Evolutionary conservation across 2,329 filamentous ascomycete species (phyloP).

Genomic region (Aspergillus japonicus): DNA sequence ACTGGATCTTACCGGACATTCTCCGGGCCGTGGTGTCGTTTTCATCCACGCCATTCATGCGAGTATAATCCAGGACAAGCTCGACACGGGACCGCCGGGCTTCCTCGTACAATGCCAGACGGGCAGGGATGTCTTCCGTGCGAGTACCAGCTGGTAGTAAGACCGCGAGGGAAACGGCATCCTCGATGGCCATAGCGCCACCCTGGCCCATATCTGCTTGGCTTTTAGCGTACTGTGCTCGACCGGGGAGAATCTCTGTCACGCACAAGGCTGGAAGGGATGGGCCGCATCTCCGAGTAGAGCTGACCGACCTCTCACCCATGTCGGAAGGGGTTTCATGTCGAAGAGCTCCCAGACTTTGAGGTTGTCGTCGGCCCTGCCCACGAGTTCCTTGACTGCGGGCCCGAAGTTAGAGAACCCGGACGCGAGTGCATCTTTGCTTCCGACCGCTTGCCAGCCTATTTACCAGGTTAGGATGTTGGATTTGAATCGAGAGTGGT

Average conservation of each 20-base stretch:
- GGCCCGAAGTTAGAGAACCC: slow-evolving; percentile 22
- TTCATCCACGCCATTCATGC: slow-evolving; percentile 25
- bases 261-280: slow-evolving; percentile 57
- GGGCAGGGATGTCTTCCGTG: slow-evolving; percentile 15
- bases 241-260: too few species aligned
- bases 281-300: slow-evolving; percentile 67
- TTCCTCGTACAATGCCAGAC: slow-evolving; percentile 22
- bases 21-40: slow-evolving; percentile 14
- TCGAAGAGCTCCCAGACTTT: slow-evolving; percentile 62
- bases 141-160: slow-evolving; percentile 23
- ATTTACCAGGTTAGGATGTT: not conserved
- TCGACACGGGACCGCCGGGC: slow-evolving; percentile 24
- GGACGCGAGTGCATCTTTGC: slow-evolving; percentile 15
- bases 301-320: slow-evolving; percentile 53
- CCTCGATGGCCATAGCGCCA: slow-evolving; percentile 35
- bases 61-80: slow-evolving; percentile 20
- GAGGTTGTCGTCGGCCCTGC: slow-evolving; percentile 43
- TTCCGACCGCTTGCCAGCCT: slow-evolving; percentile 24
- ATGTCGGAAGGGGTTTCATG: slow-evolving; percentile 58
- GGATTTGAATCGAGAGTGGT: not conserved
- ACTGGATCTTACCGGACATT: slow-evolving; percentile 17
- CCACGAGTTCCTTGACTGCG: slow-evolving; percentile 17
- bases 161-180: slow-evolving; percentile 29
- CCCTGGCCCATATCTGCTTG: slow-evolving; percentile 31
- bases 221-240: not conserved